Evolutionary conservation across 805 yeast species (phyloP).

Genomic region (Starmera quercuum): DNA sequence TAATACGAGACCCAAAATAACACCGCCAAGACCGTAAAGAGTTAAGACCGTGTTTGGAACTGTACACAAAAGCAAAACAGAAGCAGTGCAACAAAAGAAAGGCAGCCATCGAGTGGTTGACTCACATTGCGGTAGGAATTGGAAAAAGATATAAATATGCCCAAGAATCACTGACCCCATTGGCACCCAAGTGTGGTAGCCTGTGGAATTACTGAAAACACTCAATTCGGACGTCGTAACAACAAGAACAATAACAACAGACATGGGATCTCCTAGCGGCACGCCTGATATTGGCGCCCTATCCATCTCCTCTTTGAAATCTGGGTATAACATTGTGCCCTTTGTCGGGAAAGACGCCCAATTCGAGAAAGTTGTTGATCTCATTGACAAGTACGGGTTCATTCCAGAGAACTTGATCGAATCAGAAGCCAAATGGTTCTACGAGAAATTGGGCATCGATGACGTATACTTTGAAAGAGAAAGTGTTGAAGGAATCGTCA

Average conservation of each 20-base stretch:
- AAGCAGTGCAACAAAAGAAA: too few species aligned
- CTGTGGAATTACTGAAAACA: too few species aligned
- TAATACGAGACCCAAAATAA: too few species aligned
- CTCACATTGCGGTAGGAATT: too few species aligned
- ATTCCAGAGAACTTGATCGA: constrained; percentile 85
- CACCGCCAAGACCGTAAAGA: too few species aligned
- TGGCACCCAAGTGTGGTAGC: too few species aligned
- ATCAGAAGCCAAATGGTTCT: constrained; percentile 84
- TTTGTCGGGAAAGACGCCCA: constrained; percentile 80
- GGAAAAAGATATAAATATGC: too few species aligned
- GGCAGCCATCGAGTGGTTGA: too few species aligned
- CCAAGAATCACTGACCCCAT: too few species aligned
- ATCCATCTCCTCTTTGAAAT: constrained; percentile 31
- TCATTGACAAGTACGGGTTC: constrained; percentile 75
- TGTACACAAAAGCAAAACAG: too few species aligned
- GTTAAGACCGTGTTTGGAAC: too few species aligned
- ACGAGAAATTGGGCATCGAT: constrained; percentile 80
- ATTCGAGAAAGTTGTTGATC: constrained; percentile 72
- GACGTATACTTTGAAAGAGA: constrained; percentile 89
- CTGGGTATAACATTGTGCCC: constrained; percentile 69
- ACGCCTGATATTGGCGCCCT: constrained; percentile 31
- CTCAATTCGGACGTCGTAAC: too few species aligned
- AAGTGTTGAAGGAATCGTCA: constrained; percentile 68
- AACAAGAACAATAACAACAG: background rate
- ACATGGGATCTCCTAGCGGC: background rate